These are phyloP conservation scores for Tylopilus sp. DNA, from an alignment of 768 basidiomycete species.

Conservation along the genomic window DNA sequence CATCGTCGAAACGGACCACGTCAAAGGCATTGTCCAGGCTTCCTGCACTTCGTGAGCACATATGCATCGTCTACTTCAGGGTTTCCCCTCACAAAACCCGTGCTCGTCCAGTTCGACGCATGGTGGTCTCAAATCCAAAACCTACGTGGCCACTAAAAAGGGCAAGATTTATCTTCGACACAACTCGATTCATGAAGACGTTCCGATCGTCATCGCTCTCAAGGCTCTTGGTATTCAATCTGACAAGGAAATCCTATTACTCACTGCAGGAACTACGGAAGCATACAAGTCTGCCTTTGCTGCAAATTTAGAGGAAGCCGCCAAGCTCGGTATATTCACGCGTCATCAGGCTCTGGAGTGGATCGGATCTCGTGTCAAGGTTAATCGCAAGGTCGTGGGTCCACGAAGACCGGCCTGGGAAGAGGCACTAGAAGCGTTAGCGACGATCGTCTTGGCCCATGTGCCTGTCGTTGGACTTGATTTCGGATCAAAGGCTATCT, in stretches of 20 bases:
- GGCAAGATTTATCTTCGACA: slow-evolving; percentile 94
- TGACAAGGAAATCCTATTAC: slow-evolving; percentile 94
- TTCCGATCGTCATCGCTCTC: slow-evolving; percentile 93
- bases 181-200: slow-evolving; percentile 96
- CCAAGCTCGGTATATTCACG: slow-evolving; percentile 87
- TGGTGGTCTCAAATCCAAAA: slow-evolving; percentile 90
- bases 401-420: slow-evolving; percentile 85
- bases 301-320: slow-evolving; percentile 90
- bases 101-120: slow-evolving; percentile 60
- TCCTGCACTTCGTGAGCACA: slow-evolving; percentile 89
- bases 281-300: slow-evolving; percentile 84
- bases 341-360: slow-evolving; percentile 93
- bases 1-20: slow-evolving; percentile 91
- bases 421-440: slow-evolving; percentile 94
- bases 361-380: slow-evolving; percentile 90
- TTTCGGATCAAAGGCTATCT: slow-evolving; percentile 91
- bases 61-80: neutral
- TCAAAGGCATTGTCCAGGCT: slow-evolving; percentile 88
- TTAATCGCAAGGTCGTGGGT: slow-evolving; percentile 77
- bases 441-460: slow-evolving; percentile 95
- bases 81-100: slow-evolving; percentile 8
- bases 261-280: slow-evolving; percentile 90
- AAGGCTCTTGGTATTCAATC: slow-evolving; percentile 96
- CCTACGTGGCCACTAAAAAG: slow-evolving; percentile 95
- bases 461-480: slow-evolving; percentile 89